Evolutionary conservation across 768 basidiomycete species (phyloP).

Genomic region (Cubamyces lactineus): DNA sequence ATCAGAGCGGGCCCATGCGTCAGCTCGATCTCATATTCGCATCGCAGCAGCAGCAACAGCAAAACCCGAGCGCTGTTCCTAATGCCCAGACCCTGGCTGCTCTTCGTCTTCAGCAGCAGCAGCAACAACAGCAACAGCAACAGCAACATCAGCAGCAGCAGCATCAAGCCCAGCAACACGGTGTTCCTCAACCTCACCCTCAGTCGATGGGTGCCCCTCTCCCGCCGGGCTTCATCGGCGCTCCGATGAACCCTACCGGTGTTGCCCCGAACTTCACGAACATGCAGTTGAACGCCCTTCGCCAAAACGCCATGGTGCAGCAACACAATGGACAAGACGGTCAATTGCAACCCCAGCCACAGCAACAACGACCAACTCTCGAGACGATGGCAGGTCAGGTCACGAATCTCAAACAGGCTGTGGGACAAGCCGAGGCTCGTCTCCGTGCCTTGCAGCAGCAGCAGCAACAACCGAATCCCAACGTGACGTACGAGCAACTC

Average conservation of each 20-base stretch:
- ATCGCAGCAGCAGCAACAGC: constrained; percentile 31
- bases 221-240: constrained; percentile 15
- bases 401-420: background rate
- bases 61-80: constrained; percentile 20
- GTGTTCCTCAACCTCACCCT: constrained; percentile 12
- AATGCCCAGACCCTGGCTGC: constrained; percentile 11
- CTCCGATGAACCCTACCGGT: constrained; percentile 9
- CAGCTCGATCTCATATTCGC: constrained; percentile 32
- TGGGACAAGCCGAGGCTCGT: constrained; percentile 5
- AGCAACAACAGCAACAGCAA: constrained; percentile 25
- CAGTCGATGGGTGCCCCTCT: constrained; percentile 10
- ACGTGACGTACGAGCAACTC: background rate
- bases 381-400: constrained; percentile 20
- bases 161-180: constrained; percentile 13
- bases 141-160: constrained; percentile 20
- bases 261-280: constrained; percentile 12
- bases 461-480: constrained; percentile 10
- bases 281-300: constrained; percentile 16
- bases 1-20: constrained; percentile 19
- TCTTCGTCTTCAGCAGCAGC: constrained; percentile 24
- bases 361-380: constrained; percentile 4
- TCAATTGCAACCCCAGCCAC: constrained; percentile 39
- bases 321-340: constrained; percentile 3
- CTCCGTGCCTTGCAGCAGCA: constrained; percentile 4
- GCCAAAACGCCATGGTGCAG: constrained; percentile 12